Conservation (phyloP, 225 moss, liverwort and hornwort species). For the Rhytidiadelphus loreus region DNA sequence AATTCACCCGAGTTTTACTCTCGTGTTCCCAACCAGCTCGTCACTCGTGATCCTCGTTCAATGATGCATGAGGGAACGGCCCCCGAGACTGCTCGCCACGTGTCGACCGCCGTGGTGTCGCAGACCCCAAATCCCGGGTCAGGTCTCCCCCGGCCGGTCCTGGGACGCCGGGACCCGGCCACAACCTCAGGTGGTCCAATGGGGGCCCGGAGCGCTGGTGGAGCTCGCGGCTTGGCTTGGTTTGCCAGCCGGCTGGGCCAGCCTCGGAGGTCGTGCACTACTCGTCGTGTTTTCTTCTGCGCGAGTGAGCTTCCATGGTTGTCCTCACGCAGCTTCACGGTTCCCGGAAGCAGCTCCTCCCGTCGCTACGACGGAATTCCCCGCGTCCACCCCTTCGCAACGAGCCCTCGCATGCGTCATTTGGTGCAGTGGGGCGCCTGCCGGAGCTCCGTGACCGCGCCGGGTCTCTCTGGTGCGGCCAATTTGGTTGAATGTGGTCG, state of each 20-base stretch:
- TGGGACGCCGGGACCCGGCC: neutral
- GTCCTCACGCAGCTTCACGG: neutral
- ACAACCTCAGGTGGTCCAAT: neutral
- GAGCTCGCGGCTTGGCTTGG: neutral
- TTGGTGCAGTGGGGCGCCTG: constrained; percentile 8
- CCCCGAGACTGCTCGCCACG: neutral
- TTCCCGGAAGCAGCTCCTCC: neutral
- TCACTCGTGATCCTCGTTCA: neutral
- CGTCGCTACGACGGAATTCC: neutral
- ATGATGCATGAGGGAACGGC: neutral
- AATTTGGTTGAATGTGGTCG: constrained; percentile 28
- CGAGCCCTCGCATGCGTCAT: constrained; percentile 14
- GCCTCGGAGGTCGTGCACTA: constrained; percentile 1
- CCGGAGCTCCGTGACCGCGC: neutral
- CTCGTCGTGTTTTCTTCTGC: neutral
- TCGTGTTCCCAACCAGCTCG: neutral
- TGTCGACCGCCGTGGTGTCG: neutral
- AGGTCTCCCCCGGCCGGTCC: neutral
- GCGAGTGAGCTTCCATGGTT: neutral
- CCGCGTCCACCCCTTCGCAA: neutral
- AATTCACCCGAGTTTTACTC: neutral
- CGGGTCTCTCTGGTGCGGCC: constrained; percentile 1
- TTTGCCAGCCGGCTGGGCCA: neutral
- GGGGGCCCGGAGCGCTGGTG: neutral
- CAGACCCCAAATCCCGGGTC: neutral